Evolutionary conservation across 2,329 filamentous ascomycete genomes (phyloP), one percentile per base, ranked within the genome.

Genomic region (Rutstroemia sp.): DNA sequence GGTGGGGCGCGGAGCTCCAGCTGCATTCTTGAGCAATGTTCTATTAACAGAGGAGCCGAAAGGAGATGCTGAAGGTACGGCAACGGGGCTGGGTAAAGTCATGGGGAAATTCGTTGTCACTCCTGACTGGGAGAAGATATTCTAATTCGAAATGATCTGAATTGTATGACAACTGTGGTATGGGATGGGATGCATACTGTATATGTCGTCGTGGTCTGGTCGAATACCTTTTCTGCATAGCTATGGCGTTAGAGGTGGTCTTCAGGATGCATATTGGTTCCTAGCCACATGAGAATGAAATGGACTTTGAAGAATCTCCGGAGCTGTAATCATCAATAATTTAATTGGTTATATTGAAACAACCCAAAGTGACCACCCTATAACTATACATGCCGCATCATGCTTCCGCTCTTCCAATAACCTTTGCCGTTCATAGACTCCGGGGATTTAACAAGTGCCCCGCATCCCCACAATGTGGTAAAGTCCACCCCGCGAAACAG

Each of bases 21-120:
- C 78, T 25, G 76, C 76, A 61, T 85, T 84, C 64, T 63, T 83
- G 58, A 82, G 78, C 10, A 80, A 78, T 40, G 80, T 80, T 2
- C 78, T 83, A 50, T 75, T 86, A 53, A 73, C 84, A 62, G 62
- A 45, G 69, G 60, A 25, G 51, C 58, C 36, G n/a, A 57, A 17
- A 57, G 61, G 38, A 54, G 62, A 44, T 55, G 72, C 27, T 8
- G 64, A 74, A 42, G 82, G 81, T 17, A 74, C 75, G 48, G 79
- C 79, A 30, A 77, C 79, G 56, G 80, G 80, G 48, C 83, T 86
- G 80, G 83, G 83, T 49, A 78, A 79, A 64, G 77, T 86, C 57
- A 78, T 81, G 73, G 81, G 81, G 50, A 79, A 80, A 59, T 85
- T 85, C 67, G 76, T 82, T 17, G 71, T 83, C 17, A 80, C 79